Conservation (phyloP, 148 eudicot genomes). For the Cornus kousa region DNA sequence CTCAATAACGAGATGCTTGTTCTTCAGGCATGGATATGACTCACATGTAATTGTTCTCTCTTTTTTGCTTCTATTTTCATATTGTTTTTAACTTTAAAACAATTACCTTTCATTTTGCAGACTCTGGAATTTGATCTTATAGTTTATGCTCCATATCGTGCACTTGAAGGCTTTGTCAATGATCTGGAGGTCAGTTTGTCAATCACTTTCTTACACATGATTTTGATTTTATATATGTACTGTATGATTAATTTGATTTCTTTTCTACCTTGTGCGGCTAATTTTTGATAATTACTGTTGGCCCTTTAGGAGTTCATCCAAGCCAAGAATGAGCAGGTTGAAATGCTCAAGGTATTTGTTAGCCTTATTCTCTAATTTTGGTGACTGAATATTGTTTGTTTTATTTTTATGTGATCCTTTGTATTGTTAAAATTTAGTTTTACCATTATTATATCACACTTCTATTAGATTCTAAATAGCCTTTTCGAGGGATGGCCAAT, state of each 20-base stretch:
- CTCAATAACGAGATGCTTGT: constrained; percentile 93
- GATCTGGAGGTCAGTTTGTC: constrained; percentile 72
- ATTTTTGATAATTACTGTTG: constrained; percentile 12
- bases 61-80: constrained; percentile 7
- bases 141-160: constrained; percentile 87
- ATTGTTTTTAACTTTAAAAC: constrained; percentile 6
- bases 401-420: neutral
- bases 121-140: constrained; percentile 95
- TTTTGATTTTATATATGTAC: neutral
- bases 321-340: constrained; percentile 51
- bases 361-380: neutral
- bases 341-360: constrained; percentile 55
- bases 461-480: neutral
- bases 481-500: neutral
- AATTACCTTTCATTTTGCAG: constrained; percentile 45
- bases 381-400: neutral
- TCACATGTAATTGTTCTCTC: neutral
- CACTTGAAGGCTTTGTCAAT: constrained; percentile 78
- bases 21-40: constrained; percentile 69
- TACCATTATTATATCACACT: neutral
- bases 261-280: constrained; percentile 11
- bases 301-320: constrained; percentile 63
- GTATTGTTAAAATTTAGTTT: neutral
- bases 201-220: neutral
- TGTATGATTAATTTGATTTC: neutral